Evolutionary conservation across 2,329 filamentous ascomycete genomes (phyloP).

Genomic region (Metarhizium robertsii): DNA sequence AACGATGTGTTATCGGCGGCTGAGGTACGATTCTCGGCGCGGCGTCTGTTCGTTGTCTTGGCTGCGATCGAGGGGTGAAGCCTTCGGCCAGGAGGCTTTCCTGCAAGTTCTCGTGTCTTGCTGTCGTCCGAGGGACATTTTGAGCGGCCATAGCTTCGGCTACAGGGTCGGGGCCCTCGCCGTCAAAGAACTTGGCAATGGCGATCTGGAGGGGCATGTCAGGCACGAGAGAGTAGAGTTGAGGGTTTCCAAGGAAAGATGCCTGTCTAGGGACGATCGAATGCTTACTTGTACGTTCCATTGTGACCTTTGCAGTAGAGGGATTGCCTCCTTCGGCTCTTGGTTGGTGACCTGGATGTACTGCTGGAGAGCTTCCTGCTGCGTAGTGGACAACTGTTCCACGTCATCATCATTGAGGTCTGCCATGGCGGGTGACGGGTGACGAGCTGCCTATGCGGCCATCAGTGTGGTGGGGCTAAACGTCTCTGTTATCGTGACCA

Average conservation of each 20-base stretch:
- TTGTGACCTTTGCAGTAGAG: constrained; percentile 74
- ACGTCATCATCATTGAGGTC: constrained; percentile 45
- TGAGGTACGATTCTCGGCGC: constrained; percentile 81
- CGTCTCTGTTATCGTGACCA: not conserved
- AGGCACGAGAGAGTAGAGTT: not conserved
- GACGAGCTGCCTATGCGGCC: not conserved
- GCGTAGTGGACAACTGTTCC: constrained; percentile 61
- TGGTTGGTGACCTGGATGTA: constrained; percentile 85
- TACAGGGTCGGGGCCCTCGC: constrained; percentile 74
- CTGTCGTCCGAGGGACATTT: constrained; percentile 50
- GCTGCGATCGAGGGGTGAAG: constrained; percentile 13
- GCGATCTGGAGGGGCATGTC: constrained; percentile 57
- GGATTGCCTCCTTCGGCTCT: constrained; percentile 64
- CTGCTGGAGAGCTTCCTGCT: constrained; percentile 79
- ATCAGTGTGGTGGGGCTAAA: not conserved
- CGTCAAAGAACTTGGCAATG: constrained; percentile 95
- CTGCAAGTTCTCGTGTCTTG: constrained; percentile 66
- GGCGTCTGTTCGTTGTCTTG: constrained; percentile 40
- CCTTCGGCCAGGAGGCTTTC: constrained; percentile 38
- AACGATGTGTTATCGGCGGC: constrained; percentile 56
- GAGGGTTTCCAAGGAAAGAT: not conserved
- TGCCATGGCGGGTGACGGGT: constrained; percentile 17
- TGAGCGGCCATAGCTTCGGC: constrained; percentile 64
- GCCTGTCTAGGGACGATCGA: not conserved
- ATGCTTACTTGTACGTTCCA: constrained; percentile 81